A percentile compares a stretch with the other conserved stretches of the same genome.
Conservation (phyloP, 345 rosid genomes). For the Trapa incisa region DNA sequence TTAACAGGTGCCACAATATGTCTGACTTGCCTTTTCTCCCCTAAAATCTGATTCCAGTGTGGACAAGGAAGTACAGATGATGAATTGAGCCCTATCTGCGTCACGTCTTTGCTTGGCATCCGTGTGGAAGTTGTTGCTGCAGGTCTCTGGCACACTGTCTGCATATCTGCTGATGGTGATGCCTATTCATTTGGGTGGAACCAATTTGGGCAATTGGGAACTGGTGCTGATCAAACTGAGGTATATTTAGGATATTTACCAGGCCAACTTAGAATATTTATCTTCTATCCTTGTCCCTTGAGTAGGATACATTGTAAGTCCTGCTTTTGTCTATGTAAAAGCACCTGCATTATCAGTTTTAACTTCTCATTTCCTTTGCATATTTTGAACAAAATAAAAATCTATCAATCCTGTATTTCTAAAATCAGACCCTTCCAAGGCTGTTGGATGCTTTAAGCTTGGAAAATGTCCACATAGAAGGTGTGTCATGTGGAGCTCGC, state of each 20-base stretch:
- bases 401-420: slow-evolving; percentile 12
- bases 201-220: slow-evolving; percentile 96
- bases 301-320: background rate
- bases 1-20: slow-evolving; percentile 1
- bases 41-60: slow-evolving; percentile 43
- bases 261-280: background rate
- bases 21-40: slow-evolving; percentile 6
- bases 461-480: slow-evolving; percentile 45
- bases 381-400: background rate
- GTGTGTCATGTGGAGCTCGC: slow-evolving; percentile 93
- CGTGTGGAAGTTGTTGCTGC: slow-evolving; percentile 63
- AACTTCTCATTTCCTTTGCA: background rate
- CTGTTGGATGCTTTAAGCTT: slow-evolving; percentile 74
- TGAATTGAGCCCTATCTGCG: slow-evolving; percentile 76
- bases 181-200: slow-evolving; percentile 93
- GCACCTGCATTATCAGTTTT: background rate
- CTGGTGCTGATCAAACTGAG: slow-evolving; percentile 96
- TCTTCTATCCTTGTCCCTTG: background rate
- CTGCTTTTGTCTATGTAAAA: background rate
- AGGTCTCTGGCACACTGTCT: slow-evolving; percentile 92
- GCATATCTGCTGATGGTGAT: slow-evolving; percentile 80
- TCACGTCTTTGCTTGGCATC: slow-evolving; percentile 79
- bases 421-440: slow-evolving; percentile 69
- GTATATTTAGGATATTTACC: slow-evolving; percentile 20
- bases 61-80: slow-evolving; percentile 97